Conservation (phyloP, 208 protist species). For the Sergeia podlipaevii region DNA sequence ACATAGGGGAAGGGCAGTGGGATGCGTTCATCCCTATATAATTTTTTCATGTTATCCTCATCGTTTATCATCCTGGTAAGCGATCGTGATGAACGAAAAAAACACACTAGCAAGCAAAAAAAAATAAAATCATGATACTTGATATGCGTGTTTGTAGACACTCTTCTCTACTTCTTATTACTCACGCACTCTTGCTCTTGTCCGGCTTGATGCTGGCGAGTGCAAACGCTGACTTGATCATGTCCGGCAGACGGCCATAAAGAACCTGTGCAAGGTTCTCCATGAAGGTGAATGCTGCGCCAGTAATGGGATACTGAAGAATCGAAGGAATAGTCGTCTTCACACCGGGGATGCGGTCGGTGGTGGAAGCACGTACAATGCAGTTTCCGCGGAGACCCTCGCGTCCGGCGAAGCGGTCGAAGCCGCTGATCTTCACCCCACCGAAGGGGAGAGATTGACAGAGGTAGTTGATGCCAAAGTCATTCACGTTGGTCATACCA, state of each 20-base stretch:
- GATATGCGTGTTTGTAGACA: too few relatives aligned
- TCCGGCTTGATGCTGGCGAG: constrained; percentile 49
- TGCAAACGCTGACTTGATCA: constrained; percentile 47
- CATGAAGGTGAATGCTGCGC: constrained; percentile 75
- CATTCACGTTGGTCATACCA: constrained; percentile 93
- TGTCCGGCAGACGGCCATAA: constrained; percentile 55
- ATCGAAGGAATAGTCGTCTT: constrained; percentile 78
- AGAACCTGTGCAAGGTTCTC: constrained; percentile 65
- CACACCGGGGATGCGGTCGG: constrained; percentile 82
- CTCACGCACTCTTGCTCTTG: constrained; percentile 4
- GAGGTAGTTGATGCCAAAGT: constrained; percentile 95
- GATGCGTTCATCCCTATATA: too few relatives aligned
- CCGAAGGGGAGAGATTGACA: constrained; percentile 96
- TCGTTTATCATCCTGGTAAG: too few relatives aligned
- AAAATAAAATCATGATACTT: too few relatives aligned
- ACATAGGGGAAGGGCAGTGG: constrained; percentile 11
- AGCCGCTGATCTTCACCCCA: constrained; percentile 94
- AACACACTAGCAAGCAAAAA: constrained; percentile 1
- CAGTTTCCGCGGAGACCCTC: constrained; percentile 94
- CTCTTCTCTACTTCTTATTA: not conserved
- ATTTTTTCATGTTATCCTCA: too few relatives aligned
- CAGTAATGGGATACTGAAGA: constrained; percentile 82
- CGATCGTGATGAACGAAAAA: too few relatives aligned
- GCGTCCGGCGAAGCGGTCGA: constrained; percentile 93
- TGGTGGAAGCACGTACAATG: constrained; percentile 75